Base-by-base conservation (phyloP, 352 stramenopile genomes). In the Peronosclerospora sorghi region DNA sequence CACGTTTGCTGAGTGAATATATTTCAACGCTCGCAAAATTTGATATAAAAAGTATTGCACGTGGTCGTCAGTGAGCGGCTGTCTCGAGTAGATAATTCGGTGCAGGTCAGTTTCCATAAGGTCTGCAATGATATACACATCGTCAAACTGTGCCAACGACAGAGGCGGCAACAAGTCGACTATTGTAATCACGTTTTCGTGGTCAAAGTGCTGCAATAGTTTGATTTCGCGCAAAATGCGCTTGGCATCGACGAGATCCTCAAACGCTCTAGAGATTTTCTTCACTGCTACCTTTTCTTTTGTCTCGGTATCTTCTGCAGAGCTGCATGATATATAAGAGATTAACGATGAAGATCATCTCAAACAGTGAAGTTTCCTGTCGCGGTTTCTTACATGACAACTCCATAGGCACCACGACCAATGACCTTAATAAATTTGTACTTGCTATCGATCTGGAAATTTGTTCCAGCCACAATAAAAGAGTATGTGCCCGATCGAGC, bases 161-260 rank as follows among this genome's bases (percentile, higher is more conserved):
- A 73, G 68, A 3, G 95, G 94, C 15, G 91, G 86, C 65, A 97
- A 79, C 65, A 98, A 80, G 54, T 98, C 94, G 6, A 95, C 65
- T 56, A 98, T 93, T 39, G 81, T 84, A 32, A 99, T 96, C 48
- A 99, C 76, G 43, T 97, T 97, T 60, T 97, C 84, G 59, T 95
- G 87, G 41, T 92, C 73, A 76, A 98, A 94, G 40, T 95, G 83
- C 51, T 94, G 81, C 35, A 97, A 55, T 28, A 97, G 62, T 42
- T 95, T 93, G 57, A 98, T 97, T 65, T 98, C 96, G 17, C 96
- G 79, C 35, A 99, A 67, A 50, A 99, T 99, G 35, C 96, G 87
- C 66, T 99, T 99, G 29, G 96, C 97, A 61, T 99, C 96, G 35
- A 98, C 94, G 24, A 98, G 86, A 65, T 99, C 95, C 39, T 97